These are phyloP conservation scores for Barbarea vulgaris DNA, from an alignment of 345 rosid genomes.

Conservation along the genomic window DNA sequence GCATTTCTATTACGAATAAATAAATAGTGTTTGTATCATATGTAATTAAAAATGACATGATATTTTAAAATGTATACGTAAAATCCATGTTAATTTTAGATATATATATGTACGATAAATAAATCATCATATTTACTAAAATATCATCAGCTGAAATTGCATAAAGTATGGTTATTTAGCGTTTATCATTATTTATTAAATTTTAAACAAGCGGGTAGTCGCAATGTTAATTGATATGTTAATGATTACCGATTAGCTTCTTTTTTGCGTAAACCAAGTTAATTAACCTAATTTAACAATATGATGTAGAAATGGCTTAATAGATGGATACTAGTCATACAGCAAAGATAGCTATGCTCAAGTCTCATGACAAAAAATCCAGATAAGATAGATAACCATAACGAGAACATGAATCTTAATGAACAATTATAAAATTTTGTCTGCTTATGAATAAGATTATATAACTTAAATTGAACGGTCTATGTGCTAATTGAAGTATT, in stretches of 20 bases:
- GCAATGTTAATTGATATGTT: conserved; percentile 7
- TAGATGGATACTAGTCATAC: background rate
- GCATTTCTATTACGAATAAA: no score
- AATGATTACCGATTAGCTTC: background rate
- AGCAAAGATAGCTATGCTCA: conserved; percentile 7
- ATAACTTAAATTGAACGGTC: background rate
- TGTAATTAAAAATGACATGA: background rate
- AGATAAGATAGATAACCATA: background rate
- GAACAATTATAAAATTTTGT: background rate
- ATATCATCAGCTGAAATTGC: background rate
- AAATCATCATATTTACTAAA: background rate
- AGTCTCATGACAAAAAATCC: background rate
- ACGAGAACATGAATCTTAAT: background rate
- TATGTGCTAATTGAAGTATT: conserved; percentile 15
- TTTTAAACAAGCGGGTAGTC: background rate
- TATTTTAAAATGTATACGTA: background rate
- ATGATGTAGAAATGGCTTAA: background rate
- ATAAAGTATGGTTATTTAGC: background rate
- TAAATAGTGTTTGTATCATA: background rate
- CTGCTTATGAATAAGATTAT: background rate
- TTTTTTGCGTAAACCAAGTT: background rate
- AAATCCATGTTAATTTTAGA: background rate
- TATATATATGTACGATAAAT: background rate
- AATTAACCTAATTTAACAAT: background rate
- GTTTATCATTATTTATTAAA: background rate